A percentile compares a stretch with the other conserved stretches of the same genome.
phyloP scores from a whole-genome alignment of 2,329 filamentous ascomycete species.

The Fusarium nygamai region DNA sequence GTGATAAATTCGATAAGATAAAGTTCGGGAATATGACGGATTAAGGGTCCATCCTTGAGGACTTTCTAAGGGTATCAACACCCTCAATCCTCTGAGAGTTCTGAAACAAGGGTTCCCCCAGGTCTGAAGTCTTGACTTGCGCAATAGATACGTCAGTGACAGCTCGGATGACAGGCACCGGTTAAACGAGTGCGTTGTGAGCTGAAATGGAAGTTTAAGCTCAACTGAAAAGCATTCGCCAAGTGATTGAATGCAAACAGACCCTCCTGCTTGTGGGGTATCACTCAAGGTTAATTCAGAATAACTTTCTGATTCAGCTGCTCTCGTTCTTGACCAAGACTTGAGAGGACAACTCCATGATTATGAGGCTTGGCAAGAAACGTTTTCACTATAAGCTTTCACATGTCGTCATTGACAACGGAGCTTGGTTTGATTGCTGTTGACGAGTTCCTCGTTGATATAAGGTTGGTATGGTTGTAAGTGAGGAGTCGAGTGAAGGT shows the following conservation, averaged over 20 bases:
- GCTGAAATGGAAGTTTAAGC: neutral
- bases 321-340: neutral
- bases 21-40: slow-evolving; percentile 9
- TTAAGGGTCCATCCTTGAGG: slow-evolving; percentile 20
- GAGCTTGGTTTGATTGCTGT: neutral
- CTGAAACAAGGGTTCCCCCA: slow-evolving; percentile 10
- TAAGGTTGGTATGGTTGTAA: too few relatives aligned
- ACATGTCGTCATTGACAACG: neutral
- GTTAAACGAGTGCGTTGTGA: neutral
- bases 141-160: neutral
- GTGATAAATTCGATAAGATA: neutral
- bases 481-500: too few relatives aligned
- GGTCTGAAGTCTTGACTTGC: neutral
- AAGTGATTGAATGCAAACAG: too few relatives aligned
- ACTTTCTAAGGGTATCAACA: slow-evolving; percentile 29
- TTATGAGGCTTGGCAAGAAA: neutral
- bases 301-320: neutral
- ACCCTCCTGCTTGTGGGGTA: neutral
- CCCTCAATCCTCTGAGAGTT: neutral
- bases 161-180: neutral
- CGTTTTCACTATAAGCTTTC: neutral
- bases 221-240: neutral
- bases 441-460: neutral
- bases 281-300: too few relatives aligned
- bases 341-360: neutral